phyloP scores from a whole-genome alignment of 2,329 filamentous ascomycete species.

The Penicillium rolfsii region DNA sequence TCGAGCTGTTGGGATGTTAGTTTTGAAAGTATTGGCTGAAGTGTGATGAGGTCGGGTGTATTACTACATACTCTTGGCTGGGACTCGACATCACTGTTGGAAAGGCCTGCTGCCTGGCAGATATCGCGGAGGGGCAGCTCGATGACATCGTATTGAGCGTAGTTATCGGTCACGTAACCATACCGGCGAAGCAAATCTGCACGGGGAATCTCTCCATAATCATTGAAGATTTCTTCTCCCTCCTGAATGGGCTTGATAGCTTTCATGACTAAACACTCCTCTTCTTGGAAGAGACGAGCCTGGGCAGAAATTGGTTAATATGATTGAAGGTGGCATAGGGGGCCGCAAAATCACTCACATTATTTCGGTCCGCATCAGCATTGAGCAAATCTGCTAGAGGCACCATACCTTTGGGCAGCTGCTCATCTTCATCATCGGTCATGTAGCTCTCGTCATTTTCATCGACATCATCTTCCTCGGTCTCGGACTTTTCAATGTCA shows the following conservation, averaged over 20 bases:
- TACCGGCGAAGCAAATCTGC: slow-evolving; percentile 82
- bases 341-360: slow-evolving; percentile 55
- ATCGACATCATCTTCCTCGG: slow-evolving; percentile 61
- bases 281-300: slow-evolving; percentile 65
- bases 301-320: slow-evolving; percentile 25
- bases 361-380: slow-evolving; percentile 80
- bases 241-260: slow-evolving; percentile 68
- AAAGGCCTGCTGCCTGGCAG: slow-evolving; percentile 44
- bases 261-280: slow-evolving; percentile 68
- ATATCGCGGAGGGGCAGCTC: slow-evolving; percentile 71
- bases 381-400: slow-evolving; percentile 90
- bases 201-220: slow-evolving; percentile 82
- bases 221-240: slow-evolving; percentile 81
- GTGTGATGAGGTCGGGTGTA: neutral
- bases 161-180: slow-evolving; percentile 80
- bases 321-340: neutral
- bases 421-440: slow-evolving; percentile 68
- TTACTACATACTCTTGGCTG: slow-evolving; percentile 37
- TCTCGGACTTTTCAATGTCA: slow-evolving; percentile 67
- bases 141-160: slow-evolving; percentile 78
- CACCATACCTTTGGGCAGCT: slow-evolving; percentile 78
- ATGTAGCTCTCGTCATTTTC: slow-evolving; percentile 52
- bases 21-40: neutral
- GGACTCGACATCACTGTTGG: slow-evolving; percentile 32
- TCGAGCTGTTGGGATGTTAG: slow-evolving; percentile 40